Conservation (phyloP, 345 rosid genomes). For the Carallia brachiata region DNA sequence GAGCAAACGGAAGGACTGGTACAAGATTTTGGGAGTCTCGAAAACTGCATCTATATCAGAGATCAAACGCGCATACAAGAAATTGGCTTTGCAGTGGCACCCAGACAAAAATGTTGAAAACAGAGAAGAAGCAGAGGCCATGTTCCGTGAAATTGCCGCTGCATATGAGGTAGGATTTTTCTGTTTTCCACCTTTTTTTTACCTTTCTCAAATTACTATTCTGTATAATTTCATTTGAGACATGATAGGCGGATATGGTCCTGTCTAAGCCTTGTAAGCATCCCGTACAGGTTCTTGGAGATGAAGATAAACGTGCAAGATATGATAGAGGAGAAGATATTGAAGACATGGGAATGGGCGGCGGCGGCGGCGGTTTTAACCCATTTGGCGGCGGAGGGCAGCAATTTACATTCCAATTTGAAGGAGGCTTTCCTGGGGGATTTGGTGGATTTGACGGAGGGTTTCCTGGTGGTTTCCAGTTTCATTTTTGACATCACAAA, state of each 20-base stretch:
- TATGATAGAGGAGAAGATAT: conserved; percentile 95
- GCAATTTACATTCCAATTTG: conserved; percentile 73
- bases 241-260: background rate
- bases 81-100: conserved; percentile 97
- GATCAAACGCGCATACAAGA: conserved; percentile 93
- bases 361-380: conserved; percentile 64
- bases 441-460: conserved; percentile 63
- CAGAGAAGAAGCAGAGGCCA: conserved; percentile 94
- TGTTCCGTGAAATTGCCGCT: conserved; percentile 89
- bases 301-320: conserved; percentile 84
- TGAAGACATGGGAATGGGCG: conserved; percentile 87
- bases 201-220: background rate
- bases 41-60: conserved; percentile 75
- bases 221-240: background rate
- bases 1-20: conserved; percentile 98
- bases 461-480: conserved; percentile 67
- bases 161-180: conserved; percentile 77
- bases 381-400: conserved; percentile 88
- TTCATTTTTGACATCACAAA: conserved; percentile 43
- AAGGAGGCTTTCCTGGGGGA: conserved; percentile 90
- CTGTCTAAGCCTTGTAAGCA: conserved; percentile 3
- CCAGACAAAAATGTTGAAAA: conserved; percentile 93
- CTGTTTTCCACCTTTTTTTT: background rate
- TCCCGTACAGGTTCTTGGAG: conserved; percentile 66
- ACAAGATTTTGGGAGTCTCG: conserved; percentile 81